Conservation (phyloP, 2,329 filamentous ascomycete genomes). For the Clonostachys byssicola region DNA sequence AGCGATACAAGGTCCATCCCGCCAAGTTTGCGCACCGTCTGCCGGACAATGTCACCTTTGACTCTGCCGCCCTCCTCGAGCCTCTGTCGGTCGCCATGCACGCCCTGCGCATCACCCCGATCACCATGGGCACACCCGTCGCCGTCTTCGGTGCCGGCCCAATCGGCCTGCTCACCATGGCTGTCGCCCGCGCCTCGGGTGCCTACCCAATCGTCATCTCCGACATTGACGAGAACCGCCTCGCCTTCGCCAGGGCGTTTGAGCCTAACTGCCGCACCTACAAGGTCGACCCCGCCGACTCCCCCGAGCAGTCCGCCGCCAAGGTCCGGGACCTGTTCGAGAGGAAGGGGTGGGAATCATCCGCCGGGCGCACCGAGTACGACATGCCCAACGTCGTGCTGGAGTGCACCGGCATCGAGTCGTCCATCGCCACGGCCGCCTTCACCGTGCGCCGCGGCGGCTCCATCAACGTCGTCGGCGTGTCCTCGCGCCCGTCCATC, state of each 20-base stretch:
- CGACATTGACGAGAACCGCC: conserved; percentile 42
- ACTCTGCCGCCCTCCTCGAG: conserved; percentile 59
- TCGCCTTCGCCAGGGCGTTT: conserved; percentile 2
- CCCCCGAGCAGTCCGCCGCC: conserved; percentile 1
- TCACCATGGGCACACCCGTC: conserved; percentile 50
- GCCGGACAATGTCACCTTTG: conserved; percentile 50
- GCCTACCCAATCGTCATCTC: conserved; percentile 62
- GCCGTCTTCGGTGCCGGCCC: conserved; percentile 60
- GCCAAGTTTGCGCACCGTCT: conserved; percentile 53
- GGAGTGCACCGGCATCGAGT: conserved; percentile 65
- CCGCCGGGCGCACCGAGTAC: conserved; percentile 35
- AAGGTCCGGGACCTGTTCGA: conserved; percentile 38
- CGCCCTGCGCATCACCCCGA: conserved; percentile 47
- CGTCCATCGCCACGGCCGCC: conserved; percentile 54
- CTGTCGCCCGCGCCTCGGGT: conserved; percentile 55
- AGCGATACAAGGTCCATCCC: conserved; percentile 53
- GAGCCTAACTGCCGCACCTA: conserved; percentile 4
- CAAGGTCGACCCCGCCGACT: conserved; percentile 1
- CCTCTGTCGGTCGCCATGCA: conserved; percentile 61
- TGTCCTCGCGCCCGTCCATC: conserved; percentile 35
- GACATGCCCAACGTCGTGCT: conserved; percentile 53
- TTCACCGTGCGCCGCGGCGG: conserved; percentile 55
- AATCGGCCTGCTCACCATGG: conserved; percentile 57
- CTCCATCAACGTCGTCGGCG: conserved; percentile 59
- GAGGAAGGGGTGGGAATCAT: conserved; percentile 11